Conservation (phyloP, 2,329 filamentous ascomycete genomes). For the Cryphonectria japonica region DNA sequence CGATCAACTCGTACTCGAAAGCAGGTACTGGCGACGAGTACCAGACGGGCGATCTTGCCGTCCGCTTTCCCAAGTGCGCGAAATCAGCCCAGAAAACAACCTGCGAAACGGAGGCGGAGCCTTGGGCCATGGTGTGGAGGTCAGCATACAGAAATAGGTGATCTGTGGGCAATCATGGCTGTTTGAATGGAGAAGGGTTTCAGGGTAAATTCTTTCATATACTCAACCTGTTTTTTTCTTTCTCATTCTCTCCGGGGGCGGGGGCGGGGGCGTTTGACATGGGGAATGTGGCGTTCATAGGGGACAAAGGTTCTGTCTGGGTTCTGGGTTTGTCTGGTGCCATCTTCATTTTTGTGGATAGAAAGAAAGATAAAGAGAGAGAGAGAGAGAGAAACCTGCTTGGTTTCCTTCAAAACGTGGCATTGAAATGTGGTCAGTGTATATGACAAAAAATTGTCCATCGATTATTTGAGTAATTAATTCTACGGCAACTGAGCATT, state of each 20-base stretch:
- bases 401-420: not conserved
- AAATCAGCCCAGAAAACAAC: slow-evolving; percentile 53
- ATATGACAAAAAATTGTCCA: not conserved
- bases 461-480: not conserved
- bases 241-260: too few relatives aligned
- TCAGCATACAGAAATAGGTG: slow-evolving; percentile 53
- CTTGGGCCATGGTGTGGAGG: slow-evolving; percentile 53
- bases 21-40: slow-evolving; percentile 65
- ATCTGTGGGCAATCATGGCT: slow-evolving; percentile 27
- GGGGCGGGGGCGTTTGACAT: slow-evolving; percentile 4
- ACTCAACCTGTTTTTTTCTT: not conserved
- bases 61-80: slow-evolving; percentile 77
- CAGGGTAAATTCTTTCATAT: not conserved
- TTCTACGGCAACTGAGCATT: not conserved
- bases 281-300: slow-evolving; percentile 1
- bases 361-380: not conserved
- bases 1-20: slow-evolving; percentile 77
- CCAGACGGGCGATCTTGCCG: slow-evolving; percentile 81
- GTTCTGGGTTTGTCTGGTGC: not conserved
- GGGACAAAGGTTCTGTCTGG: not conserved
- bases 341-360: not conserved
- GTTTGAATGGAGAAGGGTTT: not conserved
- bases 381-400: not conserved
- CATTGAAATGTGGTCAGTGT: not conserved
- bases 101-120: slow-evolving; percentile 73